Conservation (phyloP, 2,329 filamentous ascomycete species). For the Chrysoporthe cubensis region DNA sequence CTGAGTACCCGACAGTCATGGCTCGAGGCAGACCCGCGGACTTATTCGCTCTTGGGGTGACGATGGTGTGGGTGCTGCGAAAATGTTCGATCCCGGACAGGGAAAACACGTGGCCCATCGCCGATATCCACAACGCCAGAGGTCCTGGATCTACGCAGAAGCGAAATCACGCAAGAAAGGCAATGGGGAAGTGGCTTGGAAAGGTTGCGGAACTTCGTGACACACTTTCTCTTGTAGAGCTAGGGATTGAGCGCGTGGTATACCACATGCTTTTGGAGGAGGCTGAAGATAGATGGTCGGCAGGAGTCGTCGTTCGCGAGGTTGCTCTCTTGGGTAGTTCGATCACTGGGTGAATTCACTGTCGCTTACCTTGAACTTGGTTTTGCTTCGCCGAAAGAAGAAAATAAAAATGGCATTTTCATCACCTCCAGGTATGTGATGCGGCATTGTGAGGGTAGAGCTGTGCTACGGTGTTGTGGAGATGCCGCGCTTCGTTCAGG, state of each 20-base stretch:
- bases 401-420: no score
- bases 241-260: neutral
- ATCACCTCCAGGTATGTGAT: no score
- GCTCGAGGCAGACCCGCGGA: neutral
- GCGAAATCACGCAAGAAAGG: neutral
- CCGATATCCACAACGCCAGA: constrained; percentile 1
- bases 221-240: neutral
- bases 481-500: no score
- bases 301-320: no score
- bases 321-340: no score
- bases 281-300: no score
- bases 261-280: neutral
- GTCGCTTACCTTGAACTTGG: no score
- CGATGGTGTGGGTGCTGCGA: neutral
- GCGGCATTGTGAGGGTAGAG: no score
- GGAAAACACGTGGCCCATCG: neutral
- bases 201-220: neutral
- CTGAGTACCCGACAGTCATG: neutral
- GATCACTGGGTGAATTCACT: no score
- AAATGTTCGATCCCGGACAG: neutral
- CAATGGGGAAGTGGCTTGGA: neutral
- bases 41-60: constrained; percentile 1
- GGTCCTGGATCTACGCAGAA: neutral
- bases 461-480: no score
- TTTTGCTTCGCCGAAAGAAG: no score